Base-by-base conservation (phyloP, 2,329 filamentous ascomycete species). In the Graphilbum ipis-grandicollis region DNA sequence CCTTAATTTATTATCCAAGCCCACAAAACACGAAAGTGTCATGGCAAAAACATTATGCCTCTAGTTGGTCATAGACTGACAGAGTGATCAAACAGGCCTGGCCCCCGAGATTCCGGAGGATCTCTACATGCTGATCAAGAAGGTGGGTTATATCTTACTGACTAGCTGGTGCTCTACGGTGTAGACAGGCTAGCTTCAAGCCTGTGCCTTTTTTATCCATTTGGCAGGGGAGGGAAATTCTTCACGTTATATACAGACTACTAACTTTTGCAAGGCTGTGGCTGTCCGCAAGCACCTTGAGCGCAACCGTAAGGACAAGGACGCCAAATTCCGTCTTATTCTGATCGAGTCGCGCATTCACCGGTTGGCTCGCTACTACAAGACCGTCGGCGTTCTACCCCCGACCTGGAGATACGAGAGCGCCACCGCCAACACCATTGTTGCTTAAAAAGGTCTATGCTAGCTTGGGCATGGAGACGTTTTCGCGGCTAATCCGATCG, bases 101-200 rank as follows among this genome's bases (percentile, higher is more conserved):
- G 88, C 90, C 54, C 90, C 92, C 62, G 86, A 96, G 64, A 79
- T 98, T 55, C 90, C 92, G 60, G 90, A 98, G 78, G 90, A 98
- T 68, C 80, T 96, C 52, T 98, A 96, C 80, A 93, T 93, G 82
- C 74, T 96, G 64, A 96, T 96, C 83, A 94, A 94, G 82, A 98
- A 98, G 85, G 88, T 92, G 60, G 43, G 55, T 34, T 38, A 23
- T 23, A 10, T n/a, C n/a, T n/a, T n/a, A n/a, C n/a, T n/a, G n/a
- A n/a, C n/a, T n/a, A n/a, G n/a, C n/a, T n/a, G n/a, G n/a, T n/a
- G n/a, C n/a, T n/a, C n/a, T n/a, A n/a, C n/a, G n/a, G n/a, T n/a
- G n/a, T n/a, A n/a, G n/a, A n/a, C n/a, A n/a, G n/a, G n/a, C n/a
- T n/a, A n/a, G n/a, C n/a, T n/a, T n/a, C n/a, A n/a, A n/a, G n/a